Evolutionary conservation across 2,329 filamentous ascomycete genomes (phyloP).

Genomic region (Penicillium sp.): DNA sequence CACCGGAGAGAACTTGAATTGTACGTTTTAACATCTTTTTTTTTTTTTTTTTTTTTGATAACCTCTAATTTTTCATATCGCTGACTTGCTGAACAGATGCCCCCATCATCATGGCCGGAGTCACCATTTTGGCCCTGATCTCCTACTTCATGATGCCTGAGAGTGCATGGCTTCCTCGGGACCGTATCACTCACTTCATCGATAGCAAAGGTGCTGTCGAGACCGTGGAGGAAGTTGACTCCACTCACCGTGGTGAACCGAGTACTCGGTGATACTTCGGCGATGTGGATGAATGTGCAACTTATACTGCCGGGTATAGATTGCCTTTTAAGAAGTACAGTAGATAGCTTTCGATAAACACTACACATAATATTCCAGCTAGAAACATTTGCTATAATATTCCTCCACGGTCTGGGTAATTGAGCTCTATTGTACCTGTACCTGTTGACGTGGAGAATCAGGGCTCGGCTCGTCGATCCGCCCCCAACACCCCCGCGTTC

Average conservation of each 20-base stretch:
- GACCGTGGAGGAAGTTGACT: conserved; percentile 30
- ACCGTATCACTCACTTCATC: conserved; percentile 47
- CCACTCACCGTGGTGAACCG: conserved; percentile 2
- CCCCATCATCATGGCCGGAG: conserved; percentile 52
- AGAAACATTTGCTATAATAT: not conserved
- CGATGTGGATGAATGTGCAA: not conserved
- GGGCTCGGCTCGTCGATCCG: not conserved
- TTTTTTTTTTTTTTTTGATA: no score
- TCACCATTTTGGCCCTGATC: conserved; percentile 50
- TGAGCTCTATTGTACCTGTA: no score
- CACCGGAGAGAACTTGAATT: conserved; percentile 46
- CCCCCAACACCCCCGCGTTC: conserved; percentile 1
- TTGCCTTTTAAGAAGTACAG: not conserved
- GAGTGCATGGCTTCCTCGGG: conserved; percentile 48
- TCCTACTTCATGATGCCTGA: conserved; percentile 52
- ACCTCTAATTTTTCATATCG: not conserved
- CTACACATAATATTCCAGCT: not conserved
- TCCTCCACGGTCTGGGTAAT: no score
- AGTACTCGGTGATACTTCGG: conserved; percentile 10
- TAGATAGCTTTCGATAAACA: not conserved
- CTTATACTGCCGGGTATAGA: not conserved
- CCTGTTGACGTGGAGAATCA: not conserved
- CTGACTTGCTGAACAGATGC: conserved; percentile 38
- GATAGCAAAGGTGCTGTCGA: conserved; percentile 37
- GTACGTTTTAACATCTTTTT: conserved; percentile 25